Percentiles rank a stretch among this genome's conserved stretches.
These are phyloP conservation scores for Metschnikowia shivogae DNA, from an alignment of 805 yeast genomes.

Conservation along the genomic window DNA sequence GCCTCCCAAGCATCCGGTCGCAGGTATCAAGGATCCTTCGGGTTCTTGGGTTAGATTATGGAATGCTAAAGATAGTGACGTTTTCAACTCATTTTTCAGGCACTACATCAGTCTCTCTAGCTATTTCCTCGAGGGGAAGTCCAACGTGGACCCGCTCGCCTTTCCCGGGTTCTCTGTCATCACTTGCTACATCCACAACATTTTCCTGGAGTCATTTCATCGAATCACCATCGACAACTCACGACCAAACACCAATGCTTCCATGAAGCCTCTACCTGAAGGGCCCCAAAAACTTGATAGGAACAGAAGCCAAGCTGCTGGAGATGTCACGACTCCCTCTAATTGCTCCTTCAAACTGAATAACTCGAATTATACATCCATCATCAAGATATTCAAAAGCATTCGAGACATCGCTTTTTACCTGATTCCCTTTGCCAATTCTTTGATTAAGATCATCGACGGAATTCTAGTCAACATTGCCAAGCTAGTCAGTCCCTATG, in stretches of 20 bases:
- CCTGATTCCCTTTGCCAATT: constrained; percentile 18
- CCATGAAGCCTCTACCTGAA: constrained; percentile 1
- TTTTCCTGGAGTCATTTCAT: constrained; percentile 30
- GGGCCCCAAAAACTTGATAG: neutral
- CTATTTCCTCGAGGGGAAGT: constrained; percentile 4
- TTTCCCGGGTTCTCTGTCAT: constrained; percentile 44
- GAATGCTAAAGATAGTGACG: constrained; percentile 53
- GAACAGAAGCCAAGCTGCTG: constrained; percentile 2
- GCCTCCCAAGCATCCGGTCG: constrained; percentile 41
- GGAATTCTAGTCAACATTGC: constrained; percentile 34
- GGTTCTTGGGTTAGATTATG: constrained; percentile 64
- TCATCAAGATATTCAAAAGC: constrained; percentile 36
- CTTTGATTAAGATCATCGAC: constrained; percentile 27
- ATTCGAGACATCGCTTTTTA: constrained; percentile 32
- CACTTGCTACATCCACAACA: constrained; percentile 45
- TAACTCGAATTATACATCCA: constrained; percentile 36
- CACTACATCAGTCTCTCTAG: constrained; percentile 44
- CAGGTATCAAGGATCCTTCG: constrained; percentile 52
- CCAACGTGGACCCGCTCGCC: constrained; percentile 6
- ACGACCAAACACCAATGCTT: constrained; percentile 1
- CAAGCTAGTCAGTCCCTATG: constrained; percentile 32
- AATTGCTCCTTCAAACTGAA: constrained; percentile 20
- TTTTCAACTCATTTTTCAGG: constrained; percentile 57
- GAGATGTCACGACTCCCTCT: constrained; percentile 5
- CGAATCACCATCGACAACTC: constrained; percentile 10